phyloP scores from a whole-genome alignment of 116 monocot genomes.

The Zostera marina region DNA sequence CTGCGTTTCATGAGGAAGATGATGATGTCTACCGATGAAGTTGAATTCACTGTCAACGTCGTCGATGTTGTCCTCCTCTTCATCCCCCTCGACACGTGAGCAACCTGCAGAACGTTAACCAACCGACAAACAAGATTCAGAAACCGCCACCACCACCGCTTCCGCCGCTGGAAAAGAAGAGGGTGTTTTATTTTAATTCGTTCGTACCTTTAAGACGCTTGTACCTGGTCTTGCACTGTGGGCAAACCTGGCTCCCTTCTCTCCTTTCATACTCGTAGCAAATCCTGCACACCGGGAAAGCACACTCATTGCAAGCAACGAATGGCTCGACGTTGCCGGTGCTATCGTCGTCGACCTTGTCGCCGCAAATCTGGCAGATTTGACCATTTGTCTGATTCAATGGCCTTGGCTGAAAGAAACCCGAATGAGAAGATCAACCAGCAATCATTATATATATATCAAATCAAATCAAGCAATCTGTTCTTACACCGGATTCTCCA shows the following conservation, averaged over 20 bases:
- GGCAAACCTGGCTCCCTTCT: slow-evolving; percentile 74
- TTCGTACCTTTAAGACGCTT: slow-evolving; percentile 63
- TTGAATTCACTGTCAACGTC: slow-evolving; percentile 79
- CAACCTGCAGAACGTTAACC: slow-evolving; percentile 26
- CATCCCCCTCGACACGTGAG: slow-evolving; percentile 57
- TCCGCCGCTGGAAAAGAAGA: too few species aligned
- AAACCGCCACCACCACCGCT: background rate
- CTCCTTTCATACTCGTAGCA: slow-evolving; percentile 82
- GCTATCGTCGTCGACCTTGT: slow-evolving; percentile 65
- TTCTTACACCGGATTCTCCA: slow-evolving; percentile 18
- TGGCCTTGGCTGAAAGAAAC: slow-evolving; percentile 43
- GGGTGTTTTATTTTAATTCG: background rate
- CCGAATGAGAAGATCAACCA: background rate
- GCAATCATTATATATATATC: background rate
- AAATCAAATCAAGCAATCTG: background rate
- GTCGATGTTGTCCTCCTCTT: slow-evolving; percentile 66
- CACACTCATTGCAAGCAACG: slow-evolving; percentile 84
- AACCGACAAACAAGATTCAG: background rate
- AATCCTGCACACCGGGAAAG: slow-evolving; percentile 55
- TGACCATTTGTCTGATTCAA: slow-evolving; percentile 46
- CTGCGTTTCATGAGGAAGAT: slow-evolving; percentile 17
- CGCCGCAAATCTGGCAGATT: slow-evolving; percentile 84
- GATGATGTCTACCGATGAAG: slow-evolving; percentile 20
- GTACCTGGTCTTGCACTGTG: slow-evolving; percentile 84
- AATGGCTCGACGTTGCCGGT: slow-evolving; percentile 68